phyloP scores from a whole-genome alignment of 106 monocot species.

The Dioscorea dumetorum region DNA sequence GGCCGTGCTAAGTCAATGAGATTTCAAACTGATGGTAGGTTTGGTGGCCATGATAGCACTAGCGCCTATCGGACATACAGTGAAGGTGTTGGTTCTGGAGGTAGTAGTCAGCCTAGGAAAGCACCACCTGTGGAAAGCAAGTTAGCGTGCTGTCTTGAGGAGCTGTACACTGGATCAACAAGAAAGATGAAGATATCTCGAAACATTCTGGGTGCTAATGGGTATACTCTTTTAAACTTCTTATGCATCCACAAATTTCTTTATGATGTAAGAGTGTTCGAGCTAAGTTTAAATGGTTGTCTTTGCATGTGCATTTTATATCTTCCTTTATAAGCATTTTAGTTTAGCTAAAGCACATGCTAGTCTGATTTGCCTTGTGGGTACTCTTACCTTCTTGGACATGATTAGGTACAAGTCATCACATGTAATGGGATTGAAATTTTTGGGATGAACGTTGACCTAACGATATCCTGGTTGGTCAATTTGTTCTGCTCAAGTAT shows the following conservation, averaged over 20 bases:
- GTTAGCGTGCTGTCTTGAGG: conserved; percentile 74
- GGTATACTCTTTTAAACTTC: conserved; percentile 28
- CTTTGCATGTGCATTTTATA: too few relatives aligned
- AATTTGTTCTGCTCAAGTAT: too few relatives aligned
- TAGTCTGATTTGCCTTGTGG: too few relatives aligned
- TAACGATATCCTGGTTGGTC: too few relatives aligned
- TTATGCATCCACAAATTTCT: neutral
- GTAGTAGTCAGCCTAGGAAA: conserved; percentile 27
- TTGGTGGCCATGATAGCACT: conserved; percentile 11
- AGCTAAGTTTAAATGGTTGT: too few relatives aligned
- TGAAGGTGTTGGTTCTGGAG: conserved; percentile 11
- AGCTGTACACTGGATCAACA: conserved; percentile 67
- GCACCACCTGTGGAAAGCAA: conserved; percentile 62
- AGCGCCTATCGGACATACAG: conserved; percentile 6
- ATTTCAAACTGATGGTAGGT: conserved; percentile 40
- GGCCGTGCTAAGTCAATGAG: conserved; percentile 43
- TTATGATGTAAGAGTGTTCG: neutral
- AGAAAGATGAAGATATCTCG: conserved; percentile 92
- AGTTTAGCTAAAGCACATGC: too few relatives aligned
- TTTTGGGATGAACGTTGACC: too few relatives aligned
- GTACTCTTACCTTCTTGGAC: too few relatives aligned
- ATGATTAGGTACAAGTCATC: too few relatives aligned
- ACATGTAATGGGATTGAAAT: too few relatives aligned
- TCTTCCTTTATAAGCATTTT: too few relatives aligned
- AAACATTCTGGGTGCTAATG: conserved; percentile 41